Evolutionary conservation across 2,329 filamentous ascomycete genomes (phyloP).

Genomic region (Aspergillus novoparasiticus): DNA sequence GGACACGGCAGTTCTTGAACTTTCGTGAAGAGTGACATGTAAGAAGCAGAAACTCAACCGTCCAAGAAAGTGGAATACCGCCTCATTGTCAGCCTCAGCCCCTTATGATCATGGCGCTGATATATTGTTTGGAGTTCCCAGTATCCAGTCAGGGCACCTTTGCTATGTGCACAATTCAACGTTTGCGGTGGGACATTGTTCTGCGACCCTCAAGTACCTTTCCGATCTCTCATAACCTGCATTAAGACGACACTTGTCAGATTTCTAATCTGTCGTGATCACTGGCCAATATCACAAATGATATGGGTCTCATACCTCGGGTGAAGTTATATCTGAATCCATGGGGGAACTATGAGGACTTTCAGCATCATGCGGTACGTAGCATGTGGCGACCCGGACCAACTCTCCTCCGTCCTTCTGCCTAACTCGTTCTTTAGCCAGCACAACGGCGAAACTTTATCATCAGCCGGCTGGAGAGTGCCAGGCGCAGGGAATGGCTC

Average conservation of each 20-base stretch:
- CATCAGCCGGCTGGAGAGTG: neutral
- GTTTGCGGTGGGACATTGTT: neutral
- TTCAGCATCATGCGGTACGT: neutral
- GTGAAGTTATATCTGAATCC: neutral
- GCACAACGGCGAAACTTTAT: neutral
- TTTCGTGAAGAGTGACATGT: neutral
- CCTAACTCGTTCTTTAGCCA: neutral
- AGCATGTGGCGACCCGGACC: neutral
- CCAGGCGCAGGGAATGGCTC: neutral
- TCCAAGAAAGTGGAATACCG: neutral
- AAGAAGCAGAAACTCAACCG: neutral
- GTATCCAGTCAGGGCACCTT: neutral
- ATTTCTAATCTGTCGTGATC: too few relatives aligned
- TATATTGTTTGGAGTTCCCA: neutral
- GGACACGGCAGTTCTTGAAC: too few relatives aligned
- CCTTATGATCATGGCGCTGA: neutral
- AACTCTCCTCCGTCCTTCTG: accelerated
- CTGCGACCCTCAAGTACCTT: neutral
- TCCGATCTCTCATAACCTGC: neutral
- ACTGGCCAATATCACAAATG: neutral
- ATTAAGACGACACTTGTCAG: neutral
- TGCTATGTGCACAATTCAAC: neutral
- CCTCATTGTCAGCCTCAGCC: neutral
- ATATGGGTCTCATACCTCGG: neutral
- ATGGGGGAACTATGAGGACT: neutral